phyloP scores from a whole-genome alignment of 2,329 filamentous ascomycete species.

The Chalaropsis ovoidea region DNA sequence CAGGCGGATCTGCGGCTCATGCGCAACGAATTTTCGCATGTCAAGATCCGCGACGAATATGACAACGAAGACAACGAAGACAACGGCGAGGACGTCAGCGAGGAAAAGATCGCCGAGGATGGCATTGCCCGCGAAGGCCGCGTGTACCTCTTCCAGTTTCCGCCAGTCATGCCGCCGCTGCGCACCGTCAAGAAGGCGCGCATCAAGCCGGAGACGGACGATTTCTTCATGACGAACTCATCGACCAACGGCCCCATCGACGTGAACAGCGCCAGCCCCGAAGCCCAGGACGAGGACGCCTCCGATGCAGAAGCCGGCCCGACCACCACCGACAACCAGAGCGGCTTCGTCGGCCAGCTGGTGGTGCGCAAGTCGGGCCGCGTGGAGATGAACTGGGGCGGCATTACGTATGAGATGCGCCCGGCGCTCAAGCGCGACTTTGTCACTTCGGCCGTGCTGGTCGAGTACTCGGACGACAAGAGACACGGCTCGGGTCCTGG shows the following conservation, averaged over 20 bases:
- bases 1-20: slow-evolving; percentile 37
- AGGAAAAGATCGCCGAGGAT: slow-evolving; percentile 25
- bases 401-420: slow-evolving; percentile 43
- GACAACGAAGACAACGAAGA: slow-evolving; percentile 14
- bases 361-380: slow-evolving; percentile 52
- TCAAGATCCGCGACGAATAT: slow-evolving; percentile 21
- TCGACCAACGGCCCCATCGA: slow-evolving; percentile 25
- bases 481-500: slow-evolving; percentile 28
- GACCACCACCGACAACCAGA: slow-evolving; percentile 38
- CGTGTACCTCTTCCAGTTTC: slow-evolving; percentile 56
- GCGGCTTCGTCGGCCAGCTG: slow-evolving; percentile 51
- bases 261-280: slow-evolving; percentile 26
- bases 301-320: slow-evolving; percentile 29
- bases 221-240: slow-evolving; percentile 7
- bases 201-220: slow-evolving; percentile 25
- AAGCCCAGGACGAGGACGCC: slow-evolving; percentile 31
- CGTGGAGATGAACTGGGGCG: slow-evolving; percentile 54
- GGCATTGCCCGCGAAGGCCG: slow-evolving; percentile 38
- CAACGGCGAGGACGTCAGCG: slow-evolving; percentile 25
- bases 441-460: slow-evolving; percentile 48
- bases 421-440: slow-evolving; percentile 46
- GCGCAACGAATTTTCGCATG: slow-evolving; percentile 33
- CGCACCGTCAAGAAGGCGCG: slow-evolving; percentile 26
- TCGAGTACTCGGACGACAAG: slow-evolving; percentile 49
- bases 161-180: slow-evolving; percentile 51